Percentiles rank a stretch among this genome's conserved stretches.
These are phyloP conservation scores for Bocquillonia castaneifolia DNA, from an alignment of 441 rosid genomes.

Conservation along the genomic window DNA sequence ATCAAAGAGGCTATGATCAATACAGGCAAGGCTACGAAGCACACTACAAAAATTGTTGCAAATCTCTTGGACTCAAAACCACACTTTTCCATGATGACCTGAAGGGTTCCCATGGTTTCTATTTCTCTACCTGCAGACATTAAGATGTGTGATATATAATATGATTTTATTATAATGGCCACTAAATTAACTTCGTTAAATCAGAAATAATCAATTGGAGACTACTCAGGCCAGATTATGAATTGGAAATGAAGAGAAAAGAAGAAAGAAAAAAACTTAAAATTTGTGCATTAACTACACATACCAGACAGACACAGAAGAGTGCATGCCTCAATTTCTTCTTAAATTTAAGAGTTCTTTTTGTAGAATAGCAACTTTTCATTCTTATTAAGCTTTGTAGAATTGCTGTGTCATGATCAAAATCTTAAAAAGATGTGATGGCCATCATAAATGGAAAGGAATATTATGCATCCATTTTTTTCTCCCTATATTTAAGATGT, in stretches of 20 bases:
- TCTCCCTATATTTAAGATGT: not conserved
- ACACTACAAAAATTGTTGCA: conserved; percentile 5
- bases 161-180: no score
- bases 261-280: no score
- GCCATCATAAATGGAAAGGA: not conserved
- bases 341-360: no score
- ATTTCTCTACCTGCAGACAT: not conserved
- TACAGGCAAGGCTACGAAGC: conserved; percentile 15
- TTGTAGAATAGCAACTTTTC: no score
- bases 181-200: no score
- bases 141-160: no score
- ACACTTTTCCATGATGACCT: conserved; percentile 1
- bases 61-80: conserved; percentile 15
- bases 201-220: no score
- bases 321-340: no score
- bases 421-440: not conserved
- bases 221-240: no score
- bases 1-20: not conserved
- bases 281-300: no score
- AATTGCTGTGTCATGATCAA: not conserved
- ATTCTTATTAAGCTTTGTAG: not conserved
- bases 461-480: not conserved
- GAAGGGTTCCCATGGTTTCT: conserved; percentile 13
- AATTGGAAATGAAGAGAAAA: no score
- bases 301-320: no score